Conservation (phyloP, 1,139 yeast genomes). For the Candida labiduridarum region DNA sequence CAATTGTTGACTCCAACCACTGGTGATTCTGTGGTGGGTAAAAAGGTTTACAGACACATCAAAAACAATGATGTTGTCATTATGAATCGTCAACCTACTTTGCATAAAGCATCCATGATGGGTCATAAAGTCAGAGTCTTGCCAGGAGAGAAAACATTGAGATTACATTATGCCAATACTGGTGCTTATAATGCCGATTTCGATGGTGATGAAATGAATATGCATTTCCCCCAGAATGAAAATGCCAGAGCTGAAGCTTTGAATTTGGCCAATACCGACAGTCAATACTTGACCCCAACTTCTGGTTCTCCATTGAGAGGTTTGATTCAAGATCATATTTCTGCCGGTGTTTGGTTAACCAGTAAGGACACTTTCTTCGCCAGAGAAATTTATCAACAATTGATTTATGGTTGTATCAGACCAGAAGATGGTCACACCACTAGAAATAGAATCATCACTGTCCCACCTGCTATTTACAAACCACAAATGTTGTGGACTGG, state of each 20-base stretch:
- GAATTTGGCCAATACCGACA: conserved; percentile 92
- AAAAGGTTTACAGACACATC: conserved; percentile 93
- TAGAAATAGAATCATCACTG: conserved; percentile 66
- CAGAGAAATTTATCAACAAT: conserved; percentile 89
- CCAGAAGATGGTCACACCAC: conserved; percentile 99
- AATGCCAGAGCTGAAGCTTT: conserved; percentile 97
- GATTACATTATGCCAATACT: conserved; percentile 97
- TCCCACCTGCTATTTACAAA: conserved; percentile 87
- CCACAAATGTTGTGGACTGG: conserved; percentile 98
- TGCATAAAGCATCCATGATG: conserved; percentile 99
- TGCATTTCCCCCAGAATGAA: conserved; percentile 99
- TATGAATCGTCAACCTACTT: conserved; percentile 99
- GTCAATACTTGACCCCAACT: conserved; percentile 96
- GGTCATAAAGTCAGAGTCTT: conserved; percentile 96
- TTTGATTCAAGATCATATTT: conserved; percentile 96
- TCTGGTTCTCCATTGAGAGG: conserved; percentile 99
- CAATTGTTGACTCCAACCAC: conserved; percentile 87
- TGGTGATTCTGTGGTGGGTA: conserved; percentile 64
- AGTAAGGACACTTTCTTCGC: conserved; percentile 89
- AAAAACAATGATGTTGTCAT: conserved; percentile 93
- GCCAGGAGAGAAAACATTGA: conserved; percentile 95
- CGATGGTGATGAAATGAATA: conserved; percentile 99
- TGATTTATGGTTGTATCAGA: conserved; percentile 89
- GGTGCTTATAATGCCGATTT: conserved; percentile 99
- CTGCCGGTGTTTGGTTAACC: conserved; percentile 98